Evolutionary conservation across 1,284 basidiomycete species (phyloP), one percentile per base, ranked within the genome.

Genomic region (Cerrena zonata): DNA sequence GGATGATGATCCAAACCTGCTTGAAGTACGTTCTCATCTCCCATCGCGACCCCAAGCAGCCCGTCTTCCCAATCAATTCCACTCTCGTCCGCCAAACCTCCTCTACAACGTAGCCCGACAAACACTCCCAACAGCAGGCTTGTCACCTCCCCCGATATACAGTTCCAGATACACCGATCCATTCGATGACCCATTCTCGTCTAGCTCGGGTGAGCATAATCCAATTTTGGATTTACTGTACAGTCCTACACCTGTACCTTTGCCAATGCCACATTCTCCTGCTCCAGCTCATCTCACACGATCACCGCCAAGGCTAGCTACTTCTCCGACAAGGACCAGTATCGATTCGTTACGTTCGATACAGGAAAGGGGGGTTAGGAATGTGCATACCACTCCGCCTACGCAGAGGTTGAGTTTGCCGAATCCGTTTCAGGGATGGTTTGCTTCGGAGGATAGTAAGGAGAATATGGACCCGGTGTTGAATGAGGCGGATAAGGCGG

Each of bases 281-380:
- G 60, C 58, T 1, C 61, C 53, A 21, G 61, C 54, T 4, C 64
- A 53, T 56, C 65, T 56, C 36, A 61, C 49, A 50, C 56, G 60
- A 38, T 61, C 55, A 24, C 58, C 58, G 26, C 63, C 51, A 26
- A 49, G 40, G 65, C 69, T 25, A 65, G 70, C 56, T 65, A 73
- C 55, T 58, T 68, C 52, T 57, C 72, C 45, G 63, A 65, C 43
- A 1, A 68, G 66, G 21, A 77, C 82, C 0, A 88, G 85, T 2
- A 48, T 88, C 21, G 84, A 86, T 49, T 69, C 78, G 2, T 76
- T 89, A 24, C 80, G 84, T 43, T 76, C 74, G 2, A 70, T 88
- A 46, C 76, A 74, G 46, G 68, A 72, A 49, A 67, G 72, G 27
- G 63, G 71, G 43, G 46, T 65, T 63, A 64, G 41, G 53, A 56